Evolutionary conservation across 1,284 basidiomycete species (phyloP).

Genomic region (Cutaneotrichosporon mucoides): DNA sequence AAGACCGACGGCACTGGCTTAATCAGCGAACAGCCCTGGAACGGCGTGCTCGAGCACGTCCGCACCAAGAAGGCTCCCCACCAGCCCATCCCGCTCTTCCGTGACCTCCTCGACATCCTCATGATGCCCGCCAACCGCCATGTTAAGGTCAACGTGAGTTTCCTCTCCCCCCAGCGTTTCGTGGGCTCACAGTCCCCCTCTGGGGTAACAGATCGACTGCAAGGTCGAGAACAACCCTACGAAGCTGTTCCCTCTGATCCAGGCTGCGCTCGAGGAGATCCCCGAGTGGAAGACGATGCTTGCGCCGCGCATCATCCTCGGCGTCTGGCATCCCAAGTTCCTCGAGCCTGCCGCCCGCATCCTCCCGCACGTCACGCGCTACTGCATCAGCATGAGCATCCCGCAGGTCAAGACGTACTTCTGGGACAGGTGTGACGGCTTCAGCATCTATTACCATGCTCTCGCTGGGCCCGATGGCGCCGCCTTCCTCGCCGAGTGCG

Average conservation of each 20-base stretch:
- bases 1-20: constrained; percentile 57
- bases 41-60: constrained; percentile 57
- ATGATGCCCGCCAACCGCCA: constrained; percentile 62
- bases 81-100: constrained; percentile 83
- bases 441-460: constrained; percentile 76
- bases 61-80: constrained; percentile 74
- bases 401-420: constrained; percentile 75
- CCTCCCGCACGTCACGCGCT: constrained; percentile 77
- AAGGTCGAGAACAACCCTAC: constrained; percentile 90
- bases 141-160: constrained; percentile 73
- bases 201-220: constrained; percentile 45
- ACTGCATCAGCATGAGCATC: constrained; percentile 71
- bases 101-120: constrained; percentile 71
- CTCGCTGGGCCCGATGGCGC: constrained; percentile 65
- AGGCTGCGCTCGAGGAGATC: constrained; percentile 65
- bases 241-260: constrained; percentile 80
- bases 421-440: constrained; percentile 82
- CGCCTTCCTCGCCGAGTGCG: constrained; percentile 75
- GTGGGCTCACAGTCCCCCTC: constrained; percentile 61
- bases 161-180: constrained; percentile 68
- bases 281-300: constrained; percentile 72
- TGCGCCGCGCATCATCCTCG: constrained; percentile 85
- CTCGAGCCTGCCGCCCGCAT: constrained; percentile 67
- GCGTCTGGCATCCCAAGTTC: constrained; percentile 68
- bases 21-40: constrained; percentile 53